phyloP scores from a whole-genome alignment of 768 basidiomycete genomes.

The Cubamyces lactineus region DNA sequence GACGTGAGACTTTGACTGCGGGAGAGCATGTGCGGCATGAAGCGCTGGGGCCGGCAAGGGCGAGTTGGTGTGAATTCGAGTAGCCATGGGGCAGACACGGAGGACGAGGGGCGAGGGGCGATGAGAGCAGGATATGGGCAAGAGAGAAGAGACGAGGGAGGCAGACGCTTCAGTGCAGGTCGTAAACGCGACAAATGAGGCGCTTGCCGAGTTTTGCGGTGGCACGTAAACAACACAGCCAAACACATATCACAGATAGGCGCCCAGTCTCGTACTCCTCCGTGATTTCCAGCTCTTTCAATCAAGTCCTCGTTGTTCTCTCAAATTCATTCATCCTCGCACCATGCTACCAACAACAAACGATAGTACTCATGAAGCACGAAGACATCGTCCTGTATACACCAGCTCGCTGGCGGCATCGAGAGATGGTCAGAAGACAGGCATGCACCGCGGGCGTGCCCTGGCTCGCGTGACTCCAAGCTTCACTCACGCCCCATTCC shows the following conservation, averaged over 20 bases:
- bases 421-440: not conserved
- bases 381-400: no score
- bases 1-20: constrained; percentile 85
- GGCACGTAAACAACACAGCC: constrained; percentile 30
- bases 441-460: not conserved
- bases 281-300: no score
- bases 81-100: constrained; percentile 52
- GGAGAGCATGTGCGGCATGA: constrained; percentile 67
- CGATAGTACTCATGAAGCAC: no score
- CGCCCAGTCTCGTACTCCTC: constrained; percentile 5
- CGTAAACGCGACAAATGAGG: constrained; percentile 33
- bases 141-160: constrained; percentile 19
- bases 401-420: not conserved
- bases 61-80: constrained; percentile 61
- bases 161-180: constrained; percentile 17
- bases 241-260: constrained; percentile 28
- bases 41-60: constrained; percentile 75
- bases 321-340: no score
- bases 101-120: constrained; percentile 7
- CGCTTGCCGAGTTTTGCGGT: constrained; percentile 32
- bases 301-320: not conserved
- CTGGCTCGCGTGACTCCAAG: constrained; percentile 12
- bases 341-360: no score
- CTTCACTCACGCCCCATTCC: constrained; percentile 5
- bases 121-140: constrained; percentile 15